Evolutionary conservation across 2,329 filamentous ascomycete species (phyloP).

Genomic region (Penicillium sp.): DNA sequence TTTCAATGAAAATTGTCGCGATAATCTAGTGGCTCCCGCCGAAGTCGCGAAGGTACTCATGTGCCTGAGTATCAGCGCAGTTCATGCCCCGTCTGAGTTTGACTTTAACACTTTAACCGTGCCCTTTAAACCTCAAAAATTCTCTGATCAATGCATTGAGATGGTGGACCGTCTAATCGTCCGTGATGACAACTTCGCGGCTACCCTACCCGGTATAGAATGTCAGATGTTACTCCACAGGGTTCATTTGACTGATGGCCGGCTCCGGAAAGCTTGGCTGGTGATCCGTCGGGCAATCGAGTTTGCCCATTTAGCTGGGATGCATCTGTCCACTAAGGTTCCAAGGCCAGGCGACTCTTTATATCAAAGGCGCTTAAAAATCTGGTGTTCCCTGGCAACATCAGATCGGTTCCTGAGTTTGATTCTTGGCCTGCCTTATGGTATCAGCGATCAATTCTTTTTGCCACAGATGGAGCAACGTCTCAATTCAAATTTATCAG

Average conservation of each 20-base stretch:
- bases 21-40: slow-evolving; percentile 29
- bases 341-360: slow-evolving; percentile 23
- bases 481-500: slow-evolving; percentile 14
- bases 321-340: slow-evolving; percentile 37
- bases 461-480: slow-evolving; percentile 27
- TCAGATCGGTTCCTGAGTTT: slow-evolving; percentile 52
- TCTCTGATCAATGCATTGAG: slow-evolving; percentile 47
- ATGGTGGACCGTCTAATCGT: slow-evolving; percentile 49
- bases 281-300: slow-evolving; percentile 50
- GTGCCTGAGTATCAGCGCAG: slow-evolving; percentile 43
- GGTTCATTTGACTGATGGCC: slow-evolving; percentile 54
- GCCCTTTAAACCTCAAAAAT: slow-evolving; percentile 41
- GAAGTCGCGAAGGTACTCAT: slow-evolving; percentile 44
- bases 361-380: slow-evolving; percentile 30
- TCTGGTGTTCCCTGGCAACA: slow-evolving; percentile 43
- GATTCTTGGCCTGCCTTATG: slow-evolving; percentile 53
- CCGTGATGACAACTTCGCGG: slow-evolving; percentile 49
- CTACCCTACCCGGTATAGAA: slow-evolving; percentile 53
- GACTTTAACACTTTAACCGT: slow-evolving; percentile 36
- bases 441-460: slow-evolving; percentile 32
- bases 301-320: slow-evolving; percentile 52
- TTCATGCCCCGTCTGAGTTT: slow-evolving; percentile 40
- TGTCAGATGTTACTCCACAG: slow-evolving; percentile 51
- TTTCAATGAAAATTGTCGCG: background rate
- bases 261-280: slow-evolving; percentile 55